Evolutionary conservation across 805 yeast genomes (phyloP).

Genomic region (Cyberlindnera mycetangii): DNA sequence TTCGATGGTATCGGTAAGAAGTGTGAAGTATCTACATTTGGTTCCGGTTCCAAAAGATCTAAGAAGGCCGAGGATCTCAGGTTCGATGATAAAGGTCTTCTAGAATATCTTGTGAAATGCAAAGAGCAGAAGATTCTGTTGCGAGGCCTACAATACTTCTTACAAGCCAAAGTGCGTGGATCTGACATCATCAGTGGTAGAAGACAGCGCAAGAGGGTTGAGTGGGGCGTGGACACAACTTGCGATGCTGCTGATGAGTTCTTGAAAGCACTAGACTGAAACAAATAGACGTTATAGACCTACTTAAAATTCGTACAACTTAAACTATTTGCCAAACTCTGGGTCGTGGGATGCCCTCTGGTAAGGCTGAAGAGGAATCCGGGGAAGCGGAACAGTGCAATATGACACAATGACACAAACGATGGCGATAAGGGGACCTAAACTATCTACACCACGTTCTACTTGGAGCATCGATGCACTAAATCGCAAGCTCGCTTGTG

Average conservation of each 20-base stretch:
- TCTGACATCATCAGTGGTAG: conserved; percentile 51
- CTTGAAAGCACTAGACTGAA: conserved; percentile 19
- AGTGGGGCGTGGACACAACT: conserved; percentile 63
- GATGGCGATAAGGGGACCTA: too few relatives aligned
- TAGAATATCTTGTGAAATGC: conserved; percentile 51
- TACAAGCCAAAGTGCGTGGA: conserved; percentile 42
- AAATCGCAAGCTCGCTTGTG: too few relatives aligned
- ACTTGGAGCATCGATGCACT: too few relatives aligned
- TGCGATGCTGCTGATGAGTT: conserved; percentile 51
- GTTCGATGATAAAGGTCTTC: conserved; percentile 46
- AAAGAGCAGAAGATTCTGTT: conserved; percentile 55
- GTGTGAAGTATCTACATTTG: conserved; percentile 41
- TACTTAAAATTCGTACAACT: too few relatives aligned
- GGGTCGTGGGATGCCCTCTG: background rate
- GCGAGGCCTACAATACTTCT: conserved; percentile 65
- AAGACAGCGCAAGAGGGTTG: conserved; percentile 52
- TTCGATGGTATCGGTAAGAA: conserved; percentile 62
- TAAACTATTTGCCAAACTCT: too few relatives aligned
- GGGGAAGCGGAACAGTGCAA: background rate
- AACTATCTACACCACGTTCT: too few relatives aligned
- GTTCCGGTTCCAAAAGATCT: conserved; percentile 31
- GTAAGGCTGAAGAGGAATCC: background rate
- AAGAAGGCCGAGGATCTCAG: conserved; percentile 33
- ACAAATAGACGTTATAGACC: too few relatives aligned
- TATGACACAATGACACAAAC: background rate